Evolutionary conservation across 2,329 filamentous ascomycete genomes (phyloP), one percentile per base, ranked within the genome.

Genomic region (Aspergillus pseudoglaucus): DNA sequence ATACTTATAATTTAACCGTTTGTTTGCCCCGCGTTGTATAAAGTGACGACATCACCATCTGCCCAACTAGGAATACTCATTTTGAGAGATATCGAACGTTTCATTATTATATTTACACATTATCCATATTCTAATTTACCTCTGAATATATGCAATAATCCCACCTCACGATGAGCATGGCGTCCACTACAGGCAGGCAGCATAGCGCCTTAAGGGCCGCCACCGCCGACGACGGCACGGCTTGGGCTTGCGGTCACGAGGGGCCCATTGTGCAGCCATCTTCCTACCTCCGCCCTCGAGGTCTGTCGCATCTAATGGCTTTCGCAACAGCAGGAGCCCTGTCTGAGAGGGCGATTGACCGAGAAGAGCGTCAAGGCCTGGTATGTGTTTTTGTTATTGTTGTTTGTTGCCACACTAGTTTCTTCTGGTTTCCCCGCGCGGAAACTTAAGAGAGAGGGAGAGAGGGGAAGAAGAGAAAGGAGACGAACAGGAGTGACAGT

Each of bases 291-390:
- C 71, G 68, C 47, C 71, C 66, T 47, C 61, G 62, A 51, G 59
- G 59, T 48, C 54, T 61, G 41, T 67, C 70, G 46, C 62, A 64
- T 56, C 66, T 70, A 66, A 71, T 70, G 62, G 59, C 67, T 53
- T 64, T 68, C 39, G 37, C 70, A 66, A 71, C 70, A 61, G 58
- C 67, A 53, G 63, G 68, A 48, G 47, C 60, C 40, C 62, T 66
- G 55, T 60, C 66, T 46, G 70, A 75, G 55, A 70, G 69, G 59
- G 66, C 70, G 44, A 69, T 75, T 55, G 73, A 77, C 54, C 63
- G 66, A 58, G 74, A 76, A 62, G 74, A 77, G 65, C 67, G 69
- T 60, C 65, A 72, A 49, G 74, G 70, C 55, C 62, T 77, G 64
- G 74, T 76, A 59, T 66, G 71, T 64, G 41, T 52, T 46, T 43